These are phyloP conservation scores for Ustilago sp. DNA, from an alignment of 1,284 basidiomycete genomes.

Conservation along the genomic window DNA sequence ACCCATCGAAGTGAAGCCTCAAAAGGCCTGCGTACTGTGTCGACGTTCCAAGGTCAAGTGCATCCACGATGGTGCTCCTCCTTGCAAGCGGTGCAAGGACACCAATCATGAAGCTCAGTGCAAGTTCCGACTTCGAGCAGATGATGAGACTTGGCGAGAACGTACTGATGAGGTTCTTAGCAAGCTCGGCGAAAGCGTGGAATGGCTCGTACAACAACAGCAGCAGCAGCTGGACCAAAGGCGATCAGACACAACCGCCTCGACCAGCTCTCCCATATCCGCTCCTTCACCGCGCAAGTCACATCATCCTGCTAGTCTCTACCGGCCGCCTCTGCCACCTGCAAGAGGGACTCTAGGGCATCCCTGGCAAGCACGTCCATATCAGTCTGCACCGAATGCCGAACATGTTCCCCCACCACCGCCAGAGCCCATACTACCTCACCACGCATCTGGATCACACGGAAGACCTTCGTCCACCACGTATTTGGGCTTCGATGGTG, in stretches of 20 bases:
- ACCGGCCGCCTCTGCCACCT: conserved; percentile 19
- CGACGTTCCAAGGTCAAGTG: conserved; percentile 62
- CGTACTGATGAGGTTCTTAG: conserved; percentile 57
- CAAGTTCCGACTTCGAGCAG: conserved; percentile 62
- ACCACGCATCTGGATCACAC: conserved; percentile 7
- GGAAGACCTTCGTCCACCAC: conserved; percentile 42
- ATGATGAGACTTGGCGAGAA: conserved; percentile 61
- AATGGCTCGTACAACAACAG: conserved; percentile 49
- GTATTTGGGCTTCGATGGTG: conserved; percentile 51
- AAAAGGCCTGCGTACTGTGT: conserved; percentile 61
- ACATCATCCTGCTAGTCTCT: conserved; percentile 7
- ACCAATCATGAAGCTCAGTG: conserved; percentile 55
- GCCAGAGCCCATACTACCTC: conserved; percentile 1
- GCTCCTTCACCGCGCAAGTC: conserved; percentile 31
- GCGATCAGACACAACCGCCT: conserved; percentile 19
- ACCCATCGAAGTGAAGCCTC: conserved; percentile 54
- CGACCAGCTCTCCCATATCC: conserved; percentile 28
- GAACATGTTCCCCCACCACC: conserved; percentile 10
- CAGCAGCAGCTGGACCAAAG: conserved; percentile 22
- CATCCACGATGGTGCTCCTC: conserved; percentile 58
- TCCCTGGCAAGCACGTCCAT: conserved; percentile 9
- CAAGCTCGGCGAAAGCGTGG: conserved; percentile 48
- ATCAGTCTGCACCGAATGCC: conserved; percentile 1
- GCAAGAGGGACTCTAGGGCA: not conserved
- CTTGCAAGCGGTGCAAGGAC: conserved; percentile 58